Conservation (phyloP, 805 yeast genomes). For the Saturnispora gosingensis region DNA sequence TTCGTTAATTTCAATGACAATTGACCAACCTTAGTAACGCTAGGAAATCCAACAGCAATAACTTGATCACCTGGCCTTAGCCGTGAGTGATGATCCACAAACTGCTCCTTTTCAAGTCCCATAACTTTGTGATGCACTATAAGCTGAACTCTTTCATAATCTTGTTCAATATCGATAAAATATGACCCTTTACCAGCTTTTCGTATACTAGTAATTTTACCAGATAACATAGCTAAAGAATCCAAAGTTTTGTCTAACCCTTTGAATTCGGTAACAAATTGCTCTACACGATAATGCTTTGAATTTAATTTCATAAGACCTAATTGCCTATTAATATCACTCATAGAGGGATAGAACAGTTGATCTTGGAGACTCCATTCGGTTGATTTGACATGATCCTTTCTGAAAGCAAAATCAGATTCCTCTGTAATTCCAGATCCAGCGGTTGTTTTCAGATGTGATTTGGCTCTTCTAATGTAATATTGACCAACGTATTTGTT, state of each 20-base stretch:
- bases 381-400: conserved; percentile 13
- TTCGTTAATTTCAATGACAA: conserved; percentile 52
- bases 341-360: conserved; percentile 21
- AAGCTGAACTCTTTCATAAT: conserved; percentile 47
- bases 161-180: conserved; percentile 63
- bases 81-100: conserved; percentile 29
- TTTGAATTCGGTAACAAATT: conserved; percentile 28
- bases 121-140: conserved; percentile 47
- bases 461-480: neutral
- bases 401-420: conserved; percentile 28
- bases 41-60: conserved; percentile 59
- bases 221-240: conserved; percentile 31
- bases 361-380: conserved; percentile 16
- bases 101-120: conserved; percentile 34
- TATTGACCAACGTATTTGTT: neutral
- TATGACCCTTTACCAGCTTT: conserved; percentile 59
- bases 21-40: conserved; percentile 70
- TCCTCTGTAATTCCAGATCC: conserved; percentile 17
- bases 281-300: conserved; percentile 29
- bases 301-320: neutral
- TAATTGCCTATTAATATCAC: conserved; percentile 5
- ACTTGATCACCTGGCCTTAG: conserved; percentile 69
- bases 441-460: neutral
- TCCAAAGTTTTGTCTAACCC: conserved; percentile 8
- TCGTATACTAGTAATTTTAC: conserved; percentile 50